Base-by-base conservation (phyloP, 2,329 filamentous ascomycete species). In the Aspergillus sclerotialis region DNA sequence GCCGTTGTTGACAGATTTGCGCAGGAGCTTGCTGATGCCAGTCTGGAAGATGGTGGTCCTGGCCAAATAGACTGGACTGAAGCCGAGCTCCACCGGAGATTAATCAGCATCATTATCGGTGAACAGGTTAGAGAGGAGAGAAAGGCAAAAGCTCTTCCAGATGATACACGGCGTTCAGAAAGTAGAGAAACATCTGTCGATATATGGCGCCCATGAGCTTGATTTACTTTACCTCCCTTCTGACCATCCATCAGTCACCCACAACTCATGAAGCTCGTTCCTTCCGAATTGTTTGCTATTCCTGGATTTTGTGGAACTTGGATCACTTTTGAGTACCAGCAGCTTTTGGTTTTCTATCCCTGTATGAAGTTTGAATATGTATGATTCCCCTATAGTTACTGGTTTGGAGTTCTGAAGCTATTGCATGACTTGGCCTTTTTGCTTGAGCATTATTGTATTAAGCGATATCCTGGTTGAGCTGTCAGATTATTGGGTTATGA, bases 51-150 rank as follows among this genome's bases (percentile, higher is more conserved):
- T 30, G 63, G 61, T 28, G 59, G 60, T 13, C 52, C 49, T 27
- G 62, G 56, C 21, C 52, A 51, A 35, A 45, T 63, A 44, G 63
- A 58, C 33, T 69, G 66, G 66, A 60, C 51, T 16, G 63, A 65
- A 28, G 60, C 64, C 30, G 63, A 69, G 28, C 45, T 69, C 37
- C 57, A 64, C 38, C 55, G 55, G 44, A 52, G 63, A 42, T 46
- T 69, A 38, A 64, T 67, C 37, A 66, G 65, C 38, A 57, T 69
- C 36, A 66, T 68, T 17, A 62, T 69, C 48, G 66, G 66, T 21
- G 65, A 68, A 43, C 60, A 64, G 38, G 60, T 68, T 32, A 53
- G 66, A 46, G 54, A 55, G 33, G 63, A 67, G 38, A 46, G 48
- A 36, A 63, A 60, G 40, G 48, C 47, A 35, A 52, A 50, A 37